Evolutionary conservation across 2,329 filamentous ascomycete species (phyloP), one percentile per base, ranked within the genome.

Genomic region (Chalaropsis ovoidea): DNA sequence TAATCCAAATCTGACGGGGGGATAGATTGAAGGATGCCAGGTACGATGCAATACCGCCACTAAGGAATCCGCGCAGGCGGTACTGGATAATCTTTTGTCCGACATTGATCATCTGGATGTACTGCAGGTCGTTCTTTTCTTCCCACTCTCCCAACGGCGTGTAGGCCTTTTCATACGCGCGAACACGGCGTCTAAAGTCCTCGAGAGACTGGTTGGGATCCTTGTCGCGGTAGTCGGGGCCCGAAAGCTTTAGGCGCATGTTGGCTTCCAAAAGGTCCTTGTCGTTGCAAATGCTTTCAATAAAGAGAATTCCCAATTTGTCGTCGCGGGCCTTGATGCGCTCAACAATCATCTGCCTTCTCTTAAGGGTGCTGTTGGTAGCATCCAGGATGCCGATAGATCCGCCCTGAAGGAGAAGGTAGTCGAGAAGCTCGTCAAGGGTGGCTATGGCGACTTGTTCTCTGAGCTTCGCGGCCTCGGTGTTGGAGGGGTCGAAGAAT

Each of bases 41-140:
- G 72, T 97, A 99, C 69, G 92, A 95, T 66, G 94, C 91, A 65
- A 95, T 94, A 69, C 94, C 90, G 47, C 89, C 89, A 66, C 91
- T 91, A 61, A 99, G 80, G 75, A 99, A 99, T 5, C 94, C 94
- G 70, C 88, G 88, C 68, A 96, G 86, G 68, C 94, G 89, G 74
- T 95, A 89, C 60, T 93, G 89, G 54, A 97, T 86, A 68, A 97
- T 83, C 76, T 99, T 99, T 68, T 93, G 86, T 52, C 94, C 94
- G 2, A 99, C 94, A 74, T 99, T 94, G 69, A 97, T 90, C 88
- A 97, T 96, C 79, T 90, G 90, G 69, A 99, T 95, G 73, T 95
- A 99, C 68, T 95, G 89, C 83, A 96, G 87, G 71, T 92, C 86
- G 72, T 95, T 82, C 24, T 88, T 82, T 76, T 99, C 94, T 74